A percentile compares a stretch with the other conserved stretches of the same genome.
These are phyloP conservation scores for Candolleomyces efflorescens DNA, from an alignment of 768 basidiomycete genomes.

Conservation along the genomic window DNA sequence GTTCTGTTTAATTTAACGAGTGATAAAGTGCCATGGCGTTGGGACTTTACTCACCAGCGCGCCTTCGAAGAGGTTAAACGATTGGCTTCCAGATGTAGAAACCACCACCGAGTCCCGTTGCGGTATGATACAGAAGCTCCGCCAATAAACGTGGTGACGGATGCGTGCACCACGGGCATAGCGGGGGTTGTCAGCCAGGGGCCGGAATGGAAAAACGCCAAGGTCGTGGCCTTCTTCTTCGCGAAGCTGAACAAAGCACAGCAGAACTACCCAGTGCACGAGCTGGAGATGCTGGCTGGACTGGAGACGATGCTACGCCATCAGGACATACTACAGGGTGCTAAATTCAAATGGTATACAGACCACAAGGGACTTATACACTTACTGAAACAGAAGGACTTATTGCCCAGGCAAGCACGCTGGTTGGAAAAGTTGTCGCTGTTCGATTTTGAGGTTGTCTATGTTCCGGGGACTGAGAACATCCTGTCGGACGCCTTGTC, in stretches of 20 bases:
- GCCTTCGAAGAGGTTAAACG: conserved; percentile 29
- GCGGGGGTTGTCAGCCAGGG: conserved; percentile 20
- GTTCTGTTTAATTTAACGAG: conserved; percentile 18
- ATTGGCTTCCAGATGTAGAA: conserved; percentile 6
- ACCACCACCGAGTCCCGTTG: conserved; percentile 12
- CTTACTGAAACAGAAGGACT: conserved; percentile 28
- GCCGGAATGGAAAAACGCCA: conserved; percentile 14
- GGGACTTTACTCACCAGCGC: conserved; percentile 15
- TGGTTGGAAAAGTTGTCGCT: conserved; percentile 36
- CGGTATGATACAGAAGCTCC: conserved; percentile 14
- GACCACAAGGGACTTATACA: conserved; percentile 30
- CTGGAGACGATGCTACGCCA: conserved; percentile 30
- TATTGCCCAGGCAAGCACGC: conserved; percentile 29
- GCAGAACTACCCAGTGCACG: conserved; percentile 35
- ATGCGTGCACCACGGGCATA: conserved; percentile 22
- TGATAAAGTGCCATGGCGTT: conserved; percentile 11
- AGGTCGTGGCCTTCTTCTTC: conserved; percentile 27
- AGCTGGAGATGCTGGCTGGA: conserved; percentile 32
- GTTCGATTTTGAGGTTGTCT: conserved; percentile 33
- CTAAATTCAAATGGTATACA: conserved; percentile 24
- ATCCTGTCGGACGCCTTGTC: conserved; percentile 38
- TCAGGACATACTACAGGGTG: conserved; percentile 24
- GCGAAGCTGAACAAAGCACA: conserved; percentile 30
- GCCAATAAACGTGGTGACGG: conserved; percentile 21
- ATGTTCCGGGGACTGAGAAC: conserved; percentile 34